Percentiles rank a stretch among this genome's conserved stretches.
These are phyloP conservation scores for Hippophae tibetana DNA, from an alignment of 306 rosid genomes.

Conservation along the genomic window DNA sequence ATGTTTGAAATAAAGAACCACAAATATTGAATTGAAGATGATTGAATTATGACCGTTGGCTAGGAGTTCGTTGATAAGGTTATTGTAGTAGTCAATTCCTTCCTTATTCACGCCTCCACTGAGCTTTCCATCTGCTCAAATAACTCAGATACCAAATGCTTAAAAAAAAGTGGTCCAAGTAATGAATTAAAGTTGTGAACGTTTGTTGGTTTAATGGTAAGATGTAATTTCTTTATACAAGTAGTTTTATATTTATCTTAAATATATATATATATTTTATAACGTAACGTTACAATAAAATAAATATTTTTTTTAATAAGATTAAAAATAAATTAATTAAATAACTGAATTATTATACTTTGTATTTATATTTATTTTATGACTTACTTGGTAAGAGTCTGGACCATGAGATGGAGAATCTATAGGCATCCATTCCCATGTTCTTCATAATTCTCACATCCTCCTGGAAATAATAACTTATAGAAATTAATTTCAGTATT, in stretches of 20 bases:
- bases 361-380: not conserved
- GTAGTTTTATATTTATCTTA: too few relatives aligned
- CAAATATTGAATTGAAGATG: not conserved
- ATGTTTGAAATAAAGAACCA: not conserved
- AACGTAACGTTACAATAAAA: too few relatives aligned
- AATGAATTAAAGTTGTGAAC: too few relatives aligned
- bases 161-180: too few relatives aligned
- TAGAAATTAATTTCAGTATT: too few relatives aligned
- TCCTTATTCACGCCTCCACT: constrained; percentile 48
- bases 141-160: not conserved
- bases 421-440: constrained; percentile 30
- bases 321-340: not conserved
- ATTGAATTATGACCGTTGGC: constrained; percentile 27
- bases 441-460: constrained; percentile 30
- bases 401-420: constrained; percentile 44
- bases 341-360: not conserved
- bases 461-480: constrained; percentile 16
- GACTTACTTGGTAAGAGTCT: constrained; percentile 35
- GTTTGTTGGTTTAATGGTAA: too few relatives aligned
- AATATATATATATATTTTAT: too few relatives aligned
- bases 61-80: constrained; percentile 43
- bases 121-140: constrained; percentile 39
- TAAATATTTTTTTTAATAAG: not conserved
- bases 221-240: too few relatives aligned
- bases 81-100: constrained; percentile 56